Conservation (phyloP, 768 basidiomycete species). For the Auriculariales sp. region DNA sequence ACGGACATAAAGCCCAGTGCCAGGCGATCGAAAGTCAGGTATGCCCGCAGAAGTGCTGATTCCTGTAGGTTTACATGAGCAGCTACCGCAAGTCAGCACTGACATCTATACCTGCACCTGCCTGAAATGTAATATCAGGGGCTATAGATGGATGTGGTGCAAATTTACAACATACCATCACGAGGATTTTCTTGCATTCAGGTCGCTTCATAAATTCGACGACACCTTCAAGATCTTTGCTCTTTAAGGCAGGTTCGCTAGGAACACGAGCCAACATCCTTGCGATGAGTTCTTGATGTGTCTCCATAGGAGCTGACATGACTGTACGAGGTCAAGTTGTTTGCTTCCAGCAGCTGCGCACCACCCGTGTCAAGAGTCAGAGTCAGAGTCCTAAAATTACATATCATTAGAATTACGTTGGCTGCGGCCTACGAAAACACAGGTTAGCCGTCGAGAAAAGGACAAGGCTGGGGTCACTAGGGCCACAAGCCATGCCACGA, state of each 20-base stretch:
- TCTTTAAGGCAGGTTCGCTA: background rate
- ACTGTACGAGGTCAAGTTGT: too few species aligned
- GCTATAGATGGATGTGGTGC: background rate
- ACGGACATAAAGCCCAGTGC: constrained; percentile 54
- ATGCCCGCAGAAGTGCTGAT: constrained; percentile 72
- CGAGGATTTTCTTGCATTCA: constrained; percentile 48
- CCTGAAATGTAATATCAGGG: constrained; percentile 5
- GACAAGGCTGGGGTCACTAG: too few species aligned
- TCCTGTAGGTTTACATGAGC: constrained; percentile 23
- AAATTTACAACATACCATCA: constrained; percentile 43
- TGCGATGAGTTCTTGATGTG: background rate
- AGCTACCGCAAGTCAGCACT: background rate
- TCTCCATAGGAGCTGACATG: too few species aligned
- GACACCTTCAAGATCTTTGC: constrained; percentile 13
- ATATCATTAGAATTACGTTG: too few species aligned
- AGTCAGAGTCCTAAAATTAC: too few species aligned
- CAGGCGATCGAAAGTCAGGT: constrained; percentile 79
- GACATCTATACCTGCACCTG: constrained; percentile 11
- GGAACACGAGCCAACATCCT: background rate
- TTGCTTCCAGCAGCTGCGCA: too few species aligned
- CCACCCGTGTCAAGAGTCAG: too few species aligned
- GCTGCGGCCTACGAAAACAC: too few species aligned
- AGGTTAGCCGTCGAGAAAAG: too few species aligned
- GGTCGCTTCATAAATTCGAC: constrained; percentile 58
- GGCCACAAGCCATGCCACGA: too few species aligned